Percentiles rank a stretch among this genome's conserved stretches.
phyloP scores from a whole-genome alignment of 1,139 yeast genomes.

The Saccharomyces hybrid region DNA sequence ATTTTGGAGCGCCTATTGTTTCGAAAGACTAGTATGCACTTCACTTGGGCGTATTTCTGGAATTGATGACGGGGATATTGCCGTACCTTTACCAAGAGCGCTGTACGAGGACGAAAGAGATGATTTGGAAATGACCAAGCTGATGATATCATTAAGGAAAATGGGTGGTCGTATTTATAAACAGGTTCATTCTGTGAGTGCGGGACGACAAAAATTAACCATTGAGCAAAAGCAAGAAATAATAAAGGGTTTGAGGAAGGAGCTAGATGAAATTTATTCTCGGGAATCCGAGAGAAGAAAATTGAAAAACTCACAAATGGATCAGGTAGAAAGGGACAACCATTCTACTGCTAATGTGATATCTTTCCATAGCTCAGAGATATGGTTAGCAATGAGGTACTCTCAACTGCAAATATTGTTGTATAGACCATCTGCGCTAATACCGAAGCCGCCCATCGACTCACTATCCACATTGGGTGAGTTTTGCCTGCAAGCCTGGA shows the following conservation, averaged over 20 bases:
- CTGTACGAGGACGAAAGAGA: conserved; percentile 36
- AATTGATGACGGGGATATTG: conserved; percentile 42
- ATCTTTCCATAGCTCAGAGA: conserved; percentile 38
- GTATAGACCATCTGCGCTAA: conserved; percentile 42
- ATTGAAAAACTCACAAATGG: conserved; percentile 16
- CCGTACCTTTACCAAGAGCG: conserved; percentile 38
- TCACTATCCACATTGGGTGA: conserved; percentile 36
- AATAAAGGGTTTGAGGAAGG: conserved; percentile 32
- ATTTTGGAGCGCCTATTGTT: conserved; percentile 46
- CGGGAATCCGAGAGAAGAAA: conserved; percentile 18
- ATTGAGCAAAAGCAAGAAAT: conserved; percentile 30
- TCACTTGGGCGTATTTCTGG: conserved; percentile 41
- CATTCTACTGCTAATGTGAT: conserved; percentile 14
- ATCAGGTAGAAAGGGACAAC: conserved; percentile 3
- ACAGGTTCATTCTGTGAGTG: conserved; percentile 38
- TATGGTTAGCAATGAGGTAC: conserved; percentile 43
- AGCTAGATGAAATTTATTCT: conserved; percentile 39
- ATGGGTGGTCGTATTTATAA: conserved; percentile 40
- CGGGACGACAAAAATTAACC: conserved; percentile 26
- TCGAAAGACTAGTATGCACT: conserved; percentile 40
- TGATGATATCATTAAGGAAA: conserved; percentile 37
- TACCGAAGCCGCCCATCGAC: conserved; percentile 38
- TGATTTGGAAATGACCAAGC: conserved; percentile 36
- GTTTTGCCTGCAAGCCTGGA: conserved; percentile 37
- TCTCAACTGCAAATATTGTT: conserved; percentile 39